Evolutionary conservation across 2,329 filamentous ascomycete genomes (phyloP).

Genomic region (Emmonsia crescens): DNA sequence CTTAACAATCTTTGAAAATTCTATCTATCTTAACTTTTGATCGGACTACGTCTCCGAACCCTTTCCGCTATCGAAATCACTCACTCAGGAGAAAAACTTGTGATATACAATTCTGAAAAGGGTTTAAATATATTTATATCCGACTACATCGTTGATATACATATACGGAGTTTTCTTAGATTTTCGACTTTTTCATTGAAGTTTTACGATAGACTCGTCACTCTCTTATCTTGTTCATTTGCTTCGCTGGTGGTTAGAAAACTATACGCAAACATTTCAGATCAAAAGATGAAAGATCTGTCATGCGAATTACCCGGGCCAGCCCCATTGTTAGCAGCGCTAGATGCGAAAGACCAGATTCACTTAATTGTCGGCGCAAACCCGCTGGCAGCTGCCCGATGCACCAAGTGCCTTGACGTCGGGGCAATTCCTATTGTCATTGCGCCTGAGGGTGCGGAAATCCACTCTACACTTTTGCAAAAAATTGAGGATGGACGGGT

Average conservation of each 20-base stretch:
- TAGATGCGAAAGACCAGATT: constrained; percentile 37
- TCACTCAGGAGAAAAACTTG: neutral
- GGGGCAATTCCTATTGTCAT: constrained; percentile 74
- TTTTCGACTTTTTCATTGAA: too few species aligned
- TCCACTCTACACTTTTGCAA: constrained; percentile 47
- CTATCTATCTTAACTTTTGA: neutral
- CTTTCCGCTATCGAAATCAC: neutral
- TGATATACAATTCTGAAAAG: neutral
- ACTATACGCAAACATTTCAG: neutral
- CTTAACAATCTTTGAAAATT: neutral
- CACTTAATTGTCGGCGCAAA: constrained; percentile 83
- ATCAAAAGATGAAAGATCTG: constrained; percentile 2
- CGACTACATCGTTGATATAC: neutral
- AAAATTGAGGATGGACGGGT: constrained; percentile 33
- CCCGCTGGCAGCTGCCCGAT: constrained; percentile 75
- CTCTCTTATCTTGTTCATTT: neutral
- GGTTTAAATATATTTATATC: neutral
- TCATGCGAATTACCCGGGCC: neutral
- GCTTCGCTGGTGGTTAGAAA: neutral
- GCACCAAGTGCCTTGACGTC: constrained; percentile 65
- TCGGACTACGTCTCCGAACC: neutral
- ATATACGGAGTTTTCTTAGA: neutral
- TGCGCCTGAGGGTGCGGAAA: constrained; percentile 52
- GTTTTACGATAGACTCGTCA: too few species aligned
- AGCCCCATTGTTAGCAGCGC: constrained; percentile 27